These are phyloP conservation scores for Trapa incisa DNA, from an alignment of 345 rosid species.

Conservation along the genomic window DNA sequence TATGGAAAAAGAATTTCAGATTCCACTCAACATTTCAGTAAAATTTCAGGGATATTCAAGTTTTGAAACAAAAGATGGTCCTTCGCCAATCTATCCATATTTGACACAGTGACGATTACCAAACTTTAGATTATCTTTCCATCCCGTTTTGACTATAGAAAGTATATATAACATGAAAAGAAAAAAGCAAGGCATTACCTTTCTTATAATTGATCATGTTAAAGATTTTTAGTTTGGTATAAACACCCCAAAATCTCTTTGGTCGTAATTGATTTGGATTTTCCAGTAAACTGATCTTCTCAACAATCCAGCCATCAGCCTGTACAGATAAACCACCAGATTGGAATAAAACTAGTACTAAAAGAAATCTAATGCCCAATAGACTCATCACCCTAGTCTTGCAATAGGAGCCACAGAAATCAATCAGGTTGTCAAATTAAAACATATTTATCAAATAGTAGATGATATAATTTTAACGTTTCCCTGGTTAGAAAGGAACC, in stretches of 20 bases:
- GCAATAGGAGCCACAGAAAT: not conserved
- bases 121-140: not conserved
- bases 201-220: constrained; percentile 78
- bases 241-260: constrained; percentile 89
- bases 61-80: not conserved
- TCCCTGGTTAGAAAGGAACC: not conserved
- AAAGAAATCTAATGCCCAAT: not conserved
- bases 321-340: constrained; percentile 15
- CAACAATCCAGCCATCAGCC: constrained; percentile 98
- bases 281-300: constrained; percentile 68
- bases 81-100: not conserved
- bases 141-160: not conserved
- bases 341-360: not conserved
- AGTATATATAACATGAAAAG: not conserved
- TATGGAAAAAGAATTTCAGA: not conserved
- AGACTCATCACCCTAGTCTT: not conserved
- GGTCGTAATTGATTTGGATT: constrained; percentile 92
- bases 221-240: constrained; percentile 86
- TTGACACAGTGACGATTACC: not conserved
- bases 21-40: not conserved
- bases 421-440: not conserved
- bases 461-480: not conserved
- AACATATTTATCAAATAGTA: not conserved
- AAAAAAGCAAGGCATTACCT: constrained; percentile 25
- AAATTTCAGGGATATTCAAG: not conserved